Conservation (phyloP, 1,139 yeast species). For the Geotrichum australiense region DNA sequence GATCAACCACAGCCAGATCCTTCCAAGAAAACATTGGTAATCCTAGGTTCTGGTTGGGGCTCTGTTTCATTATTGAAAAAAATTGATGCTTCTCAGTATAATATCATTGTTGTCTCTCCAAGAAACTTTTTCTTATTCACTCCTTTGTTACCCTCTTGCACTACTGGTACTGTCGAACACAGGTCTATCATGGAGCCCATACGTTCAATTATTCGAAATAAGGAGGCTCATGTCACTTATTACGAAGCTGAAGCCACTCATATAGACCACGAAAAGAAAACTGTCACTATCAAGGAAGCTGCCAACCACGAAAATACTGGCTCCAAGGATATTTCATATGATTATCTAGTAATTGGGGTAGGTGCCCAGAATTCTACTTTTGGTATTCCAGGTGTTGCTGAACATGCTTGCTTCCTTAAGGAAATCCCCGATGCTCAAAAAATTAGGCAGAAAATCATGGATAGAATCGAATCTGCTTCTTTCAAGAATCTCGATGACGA, state of each 20-base stretch:
- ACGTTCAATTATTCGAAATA: slow-evolving; percentile 63
- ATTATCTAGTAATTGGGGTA: slow-evolving; percentile 79
- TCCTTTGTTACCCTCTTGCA: slow-evolving; percentile 86
- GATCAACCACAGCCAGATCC: slow-evolving; percentile 37
- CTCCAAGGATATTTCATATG: slow-evolving; percentile 43
- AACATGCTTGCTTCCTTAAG: slow-evolving; percentile 71
- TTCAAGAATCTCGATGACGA: slow-evolving; percentile 66
- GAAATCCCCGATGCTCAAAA: slow-evolving; percentile 78
- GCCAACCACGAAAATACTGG: slow-evolving; percentile 24
- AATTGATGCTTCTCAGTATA: slow-evolving; percentile 78
- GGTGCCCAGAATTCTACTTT: slow-evolving; percentile 91
- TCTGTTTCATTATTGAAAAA: slow-evolving; percentile 54
- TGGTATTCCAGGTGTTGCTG: slow-evolving; percentile 89
- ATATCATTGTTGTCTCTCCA: slow-evolving; percentile 86
- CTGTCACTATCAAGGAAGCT: slow-evolving; percentile 48
- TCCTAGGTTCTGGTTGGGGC: slow-evolving; percentile 92
- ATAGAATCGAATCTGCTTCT: slow-evolving; percentile 76
- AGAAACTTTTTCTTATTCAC: slow-evolving; percentile 93
- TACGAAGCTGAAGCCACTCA: slow-evolving; percentile 88
- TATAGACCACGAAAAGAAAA: slow-evolving; percentile 62
- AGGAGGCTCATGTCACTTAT: slow-evolving; percentile 73
- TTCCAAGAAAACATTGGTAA: slow-evolving; percentile 78
- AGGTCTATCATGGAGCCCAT: slow-evolving; percentile 88
- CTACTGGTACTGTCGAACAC: slow-evolving; percentile 87
- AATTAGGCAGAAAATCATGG: slow-evolving; percentile 70